Evolutionary conservation across 495 filamentous ascomycete species (phyloP).

Genomic region (Aspergillus homomorphus): DNA sequence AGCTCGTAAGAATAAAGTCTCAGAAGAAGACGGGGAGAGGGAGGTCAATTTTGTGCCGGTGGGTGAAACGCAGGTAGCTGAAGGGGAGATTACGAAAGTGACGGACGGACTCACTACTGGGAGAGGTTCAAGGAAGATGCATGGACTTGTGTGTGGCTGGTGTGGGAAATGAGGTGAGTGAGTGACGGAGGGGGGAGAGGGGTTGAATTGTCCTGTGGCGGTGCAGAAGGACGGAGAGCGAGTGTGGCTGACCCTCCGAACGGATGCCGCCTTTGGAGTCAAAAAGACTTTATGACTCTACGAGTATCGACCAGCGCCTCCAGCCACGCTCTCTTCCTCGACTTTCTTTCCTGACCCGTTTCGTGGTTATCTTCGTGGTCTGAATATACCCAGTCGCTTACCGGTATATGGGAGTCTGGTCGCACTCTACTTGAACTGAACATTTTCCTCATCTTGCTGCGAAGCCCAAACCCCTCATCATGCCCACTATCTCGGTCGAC

Average conservation of each 20-base stretch:
- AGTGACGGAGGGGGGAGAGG: slow-evolving; percentile 7
- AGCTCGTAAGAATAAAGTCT: background rate
- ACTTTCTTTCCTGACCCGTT: background rate
- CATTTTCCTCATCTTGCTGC: slow-evolving; percentile 14
- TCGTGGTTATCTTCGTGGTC: background rate
- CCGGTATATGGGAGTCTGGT: slow-evolving; percentile 6
- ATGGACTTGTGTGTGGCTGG: slow-evolving; percentile 26
- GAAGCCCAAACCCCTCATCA: slow-evolving; percentile 35
- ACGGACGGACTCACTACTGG: slow-evolving; percentile 12
- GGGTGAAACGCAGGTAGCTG: slow-evolving; percentile 27
- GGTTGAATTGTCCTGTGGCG: slow-evolving; percentile 21
- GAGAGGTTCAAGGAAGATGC: slow-evolving; percentile 7
- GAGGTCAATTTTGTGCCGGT: slow-evolving; percentile 26
- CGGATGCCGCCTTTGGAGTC: slow-evolving; percentile 13
- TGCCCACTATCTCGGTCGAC: slow-evolving; percentile 91
- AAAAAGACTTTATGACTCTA: slow-evolving; percentile 23
- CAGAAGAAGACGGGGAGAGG: slow-evolving; percentile 12
- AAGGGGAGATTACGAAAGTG: slow-evolving; percentile 22
- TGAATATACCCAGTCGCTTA: background rate
- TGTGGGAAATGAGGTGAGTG: slow-evolving; percentile 9
- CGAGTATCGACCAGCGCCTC: slow-evolving; percentile 1
- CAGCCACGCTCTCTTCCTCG: background rate
- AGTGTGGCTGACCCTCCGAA: slow-evolving; percentile 12
- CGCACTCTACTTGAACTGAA: background rate
- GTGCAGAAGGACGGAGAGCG: slow-evolving; percentile 9